A percentile compares a stretch with the other conserved stretches of the same genome.
Conservation (phyloP, 306 rosid genomes). For the peach (Prunus persica) region DNA sequence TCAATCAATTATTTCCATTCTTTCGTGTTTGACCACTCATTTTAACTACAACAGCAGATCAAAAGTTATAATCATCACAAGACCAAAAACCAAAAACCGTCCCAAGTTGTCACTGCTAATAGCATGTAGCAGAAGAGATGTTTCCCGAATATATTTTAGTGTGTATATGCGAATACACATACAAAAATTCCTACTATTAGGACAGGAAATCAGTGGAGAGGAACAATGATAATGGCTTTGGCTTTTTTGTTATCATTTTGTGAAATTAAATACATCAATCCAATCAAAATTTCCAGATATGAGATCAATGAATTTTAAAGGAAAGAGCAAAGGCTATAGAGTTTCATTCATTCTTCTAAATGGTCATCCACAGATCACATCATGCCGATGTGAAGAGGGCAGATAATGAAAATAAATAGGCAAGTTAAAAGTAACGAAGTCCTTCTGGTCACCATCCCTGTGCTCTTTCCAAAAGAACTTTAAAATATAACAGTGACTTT, state of each 20-base stretch:
- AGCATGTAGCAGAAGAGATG: conserved; percentile 1
- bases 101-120: not conserved
- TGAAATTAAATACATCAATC: not conserved
- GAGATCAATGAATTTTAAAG: not conserved
- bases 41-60: not conserved
- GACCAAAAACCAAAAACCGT: not conserved
- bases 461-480: not conserved
- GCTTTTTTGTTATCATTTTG: not conserved
- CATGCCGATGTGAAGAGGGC: not conserved
- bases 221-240: not conserved
- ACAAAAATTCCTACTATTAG: not conserved
- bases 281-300: not conserved
- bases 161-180: not conserved
- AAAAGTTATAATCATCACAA: not conserved
- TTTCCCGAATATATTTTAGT: not conserved
- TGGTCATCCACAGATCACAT: not conserved
- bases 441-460: not conserved
- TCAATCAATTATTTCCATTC: not conserved
- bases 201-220: not conserved
- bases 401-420: not conserved
- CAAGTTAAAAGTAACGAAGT: not conserved
- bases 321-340: not conserved
- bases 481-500: not conserved
- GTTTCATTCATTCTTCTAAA: not conserved
- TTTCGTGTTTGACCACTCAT: not conserved